These are phyloP conservation scores for Murraya paniculata DNA, from an alignment of 345 rosid genomes.

Conservation along the genomic window DNA sequence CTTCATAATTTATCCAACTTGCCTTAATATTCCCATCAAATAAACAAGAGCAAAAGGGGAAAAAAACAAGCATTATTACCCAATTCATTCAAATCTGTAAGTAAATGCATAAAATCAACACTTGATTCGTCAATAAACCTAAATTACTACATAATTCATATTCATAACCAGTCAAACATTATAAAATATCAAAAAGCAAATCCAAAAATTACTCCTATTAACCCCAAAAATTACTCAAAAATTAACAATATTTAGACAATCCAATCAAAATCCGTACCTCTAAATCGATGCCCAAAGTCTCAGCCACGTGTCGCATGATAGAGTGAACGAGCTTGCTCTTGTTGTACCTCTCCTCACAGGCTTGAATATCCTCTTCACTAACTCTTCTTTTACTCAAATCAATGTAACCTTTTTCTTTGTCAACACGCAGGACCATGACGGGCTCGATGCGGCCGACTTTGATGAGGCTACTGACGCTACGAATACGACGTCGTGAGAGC, in stretches of 20 bases:
- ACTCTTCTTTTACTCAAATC: conserved; percentile 96
- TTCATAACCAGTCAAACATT: background rate
- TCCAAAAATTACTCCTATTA: background rate
- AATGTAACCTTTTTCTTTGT: conserved; percentile 94
- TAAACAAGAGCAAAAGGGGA: background rate
- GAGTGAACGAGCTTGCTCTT: conserved; percentile 99
- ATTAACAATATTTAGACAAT: background rate
- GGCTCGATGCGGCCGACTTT: conserved; percentile 98
- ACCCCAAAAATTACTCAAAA: background rate
- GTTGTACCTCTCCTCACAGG: conserved; percentile 95
- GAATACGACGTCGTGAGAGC: conserved; percentile 98
- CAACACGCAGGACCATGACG: conserved; percentile 96
- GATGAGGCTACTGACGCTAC: conserved; percentile 90
- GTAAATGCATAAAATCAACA: background rate
- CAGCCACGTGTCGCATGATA: conserved; percentile 97
- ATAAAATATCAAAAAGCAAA: background rate
- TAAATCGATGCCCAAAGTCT: conserved; percentile 77
- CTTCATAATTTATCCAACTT: background rate
- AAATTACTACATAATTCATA: background rate
- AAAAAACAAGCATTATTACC: background rate
- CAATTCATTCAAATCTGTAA: background rate
- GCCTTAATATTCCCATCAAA: background rate
- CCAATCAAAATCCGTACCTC: conserved; percentile 50
- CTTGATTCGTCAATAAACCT: background rate
- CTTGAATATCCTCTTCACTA: conserved; percentile 87